Evolutionary conservation across 192 early-diverging fungal genomes (phyloP).

Genomic region (Piromyces sp.): DNA sequence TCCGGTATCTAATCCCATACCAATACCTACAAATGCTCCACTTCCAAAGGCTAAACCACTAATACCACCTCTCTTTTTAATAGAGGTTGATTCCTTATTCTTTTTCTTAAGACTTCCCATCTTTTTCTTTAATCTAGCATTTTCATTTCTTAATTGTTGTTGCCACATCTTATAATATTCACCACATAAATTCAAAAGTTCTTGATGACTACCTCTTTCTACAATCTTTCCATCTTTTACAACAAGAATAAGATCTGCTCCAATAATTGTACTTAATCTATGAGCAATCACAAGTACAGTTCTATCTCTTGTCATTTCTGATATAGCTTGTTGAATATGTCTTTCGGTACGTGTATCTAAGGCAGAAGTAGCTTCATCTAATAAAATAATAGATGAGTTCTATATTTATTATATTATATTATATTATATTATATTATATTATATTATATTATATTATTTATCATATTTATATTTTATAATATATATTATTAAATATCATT

Average conservation of each 20-base stretch:
- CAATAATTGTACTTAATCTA: slow-evolving; percentile 4
- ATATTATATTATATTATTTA: too few relatives aligned
- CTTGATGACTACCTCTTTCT: slow-evolving; percentile 64
- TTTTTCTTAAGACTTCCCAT: slow-evolving; percentile 8
- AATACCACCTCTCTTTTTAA: not conserved
- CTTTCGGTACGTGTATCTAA: slow-evolving; percentile 75
- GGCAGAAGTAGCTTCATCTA: slow-evolving; percentile 89
- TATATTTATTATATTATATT: not conserved
- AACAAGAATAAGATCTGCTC: slow-evolving; percentile 67
- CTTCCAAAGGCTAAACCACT: not conserved
- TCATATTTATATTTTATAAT: too few relatives aligned
- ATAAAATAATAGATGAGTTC: slow-evolving; percentile 43
- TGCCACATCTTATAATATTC: not conserved
- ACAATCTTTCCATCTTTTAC: slow-evolving; percentile 65
- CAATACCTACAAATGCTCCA: not conserved
- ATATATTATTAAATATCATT: too few relatives aligned
- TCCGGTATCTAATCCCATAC: not conserved
- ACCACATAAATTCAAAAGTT: slow-evolving; percentile 34
- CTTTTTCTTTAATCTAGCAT: not conserved
- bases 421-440: too few relatives aligned
- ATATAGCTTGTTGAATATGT: slow-evolving; percentile 68
- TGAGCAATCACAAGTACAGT: slow-evolving; percentile 75
- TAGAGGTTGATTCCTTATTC: slow-evolving; percentile 2
- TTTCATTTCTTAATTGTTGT: not conserved
- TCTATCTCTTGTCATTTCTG: slow-evolving; percentile 53